Conservation (phyloP, 768 basidiomycete species). For the Rhizopogon roseolus region DNA sequence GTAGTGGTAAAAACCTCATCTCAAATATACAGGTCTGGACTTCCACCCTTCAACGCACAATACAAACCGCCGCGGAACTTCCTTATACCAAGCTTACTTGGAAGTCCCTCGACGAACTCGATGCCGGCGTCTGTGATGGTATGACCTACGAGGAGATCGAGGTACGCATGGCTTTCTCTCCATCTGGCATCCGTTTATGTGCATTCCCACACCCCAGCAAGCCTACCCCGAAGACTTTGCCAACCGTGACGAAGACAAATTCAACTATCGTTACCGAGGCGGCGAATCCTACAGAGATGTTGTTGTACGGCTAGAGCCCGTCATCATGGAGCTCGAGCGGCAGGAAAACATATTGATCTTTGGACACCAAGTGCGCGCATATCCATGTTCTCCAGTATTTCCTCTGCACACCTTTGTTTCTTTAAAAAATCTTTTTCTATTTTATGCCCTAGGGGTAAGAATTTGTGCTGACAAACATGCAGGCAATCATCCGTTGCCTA, state of each 20-base stretch:
- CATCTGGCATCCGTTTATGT: not conserved
- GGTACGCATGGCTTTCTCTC: conserved; percentile 36
- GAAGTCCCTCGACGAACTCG: conserved; percentile 98
- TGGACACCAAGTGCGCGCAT: conserved; percentile 72
- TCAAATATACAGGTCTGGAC: conserved; percentile 82
- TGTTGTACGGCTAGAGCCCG: conserved; percentile 89
- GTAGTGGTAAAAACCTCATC: not conserved
- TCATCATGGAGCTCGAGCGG: conserved; percentile 98
- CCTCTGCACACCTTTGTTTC: not conserved
- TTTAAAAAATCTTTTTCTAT: not conserved
- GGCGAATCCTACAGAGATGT: conserved; percentile 99
- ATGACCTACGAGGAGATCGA: conserved; percentile 99
- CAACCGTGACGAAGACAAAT: conserved; percentile 98
- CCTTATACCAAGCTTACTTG: conserved; percentile 92
- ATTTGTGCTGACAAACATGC: not conserved
- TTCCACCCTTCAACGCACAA: conserved; percentile 91
- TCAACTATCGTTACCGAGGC: conserved; percentile 95
- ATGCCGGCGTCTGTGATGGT: conserved; percentile 98
- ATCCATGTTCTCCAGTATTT: not conserved
- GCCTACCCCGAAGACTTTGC: conserved; percentile 98
- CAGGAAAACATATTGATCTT: conserved; percentile 97
- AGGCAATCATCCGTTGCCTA: conserved; percentile 46
- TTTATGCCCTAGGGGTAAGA: not conserved
- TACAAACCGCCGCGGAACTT: conserved; percentile 80
- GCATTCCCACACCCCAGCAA: conserved; percentile 42